Conservation (phyloP, 371 early-diverging fungal genomes). For the Mortierella sp. region DNA sequence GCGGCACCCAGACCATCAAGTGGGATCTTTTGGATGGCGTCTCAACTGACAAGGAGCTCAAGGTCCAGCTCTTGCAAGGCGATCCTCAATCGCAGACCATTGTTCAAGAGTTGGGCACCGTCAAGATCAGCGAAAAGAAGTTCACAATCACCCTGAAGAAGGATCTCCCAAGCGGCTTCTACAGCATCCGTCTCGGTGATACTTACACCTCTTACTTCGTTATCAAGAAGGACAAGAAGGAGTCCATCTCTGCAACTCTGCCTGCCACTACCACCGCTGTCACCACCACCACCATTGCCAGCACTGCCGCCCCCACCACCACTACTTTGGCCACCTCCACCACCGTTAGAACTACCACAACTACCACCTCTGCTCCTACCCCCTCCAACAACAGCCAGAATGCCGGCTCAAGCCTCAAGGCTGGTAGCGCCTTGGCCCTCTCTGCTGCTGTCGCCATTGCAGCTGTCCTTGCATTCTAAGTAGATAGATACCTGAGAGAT, state of each 20-base stretch:
- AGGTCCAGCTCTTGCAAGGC: not conserved
- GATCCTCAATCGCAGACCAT: conserved; percentile 1
- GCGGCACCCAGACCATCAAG: not conserved
- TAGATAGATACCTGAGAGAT: no score
- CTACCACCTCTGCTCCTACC: not conserved
- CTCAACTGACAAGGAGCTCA: not conserved
- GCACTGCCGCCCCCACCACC: not conserved
- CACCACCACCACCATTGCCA: not conserved
- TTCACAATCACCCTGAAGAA: conserved; percentile 1
- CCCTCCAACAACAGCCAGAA: not conserved
- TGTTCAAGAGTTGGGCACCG: conserved; percentile 9
- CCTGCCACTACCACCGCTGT: conserved; percentile 1
- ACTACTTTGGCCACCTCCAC: not conserved
- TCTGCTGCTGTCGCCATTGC: conserved; percentile 9
- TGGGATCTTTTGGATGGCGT: conserved; percentile 3
- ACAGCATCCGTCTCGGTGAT: conserved; percentile 7
- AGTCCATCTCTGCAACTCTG: conserved; percentile 8
- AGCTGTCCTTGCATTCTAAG: conserved; percentile 8
- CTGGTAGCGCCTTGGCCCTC: conserved; percentile 6
- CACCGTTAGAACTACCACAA: not conserved
- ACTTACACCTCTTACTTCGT: conserved; percentile 11
- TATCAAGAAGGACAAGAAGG: conserved; percentile 1
- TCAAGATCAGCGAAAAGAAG: not conserved
- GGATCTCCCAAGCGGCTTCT: conserved; percentile 6
- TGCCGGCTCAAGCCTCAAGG: conserved; percentile 11